Base-by-base conservation (phyloP, 2,329 filamentous ascomycete genomes). In the Alternaria novae-zelandiae region DNA sequence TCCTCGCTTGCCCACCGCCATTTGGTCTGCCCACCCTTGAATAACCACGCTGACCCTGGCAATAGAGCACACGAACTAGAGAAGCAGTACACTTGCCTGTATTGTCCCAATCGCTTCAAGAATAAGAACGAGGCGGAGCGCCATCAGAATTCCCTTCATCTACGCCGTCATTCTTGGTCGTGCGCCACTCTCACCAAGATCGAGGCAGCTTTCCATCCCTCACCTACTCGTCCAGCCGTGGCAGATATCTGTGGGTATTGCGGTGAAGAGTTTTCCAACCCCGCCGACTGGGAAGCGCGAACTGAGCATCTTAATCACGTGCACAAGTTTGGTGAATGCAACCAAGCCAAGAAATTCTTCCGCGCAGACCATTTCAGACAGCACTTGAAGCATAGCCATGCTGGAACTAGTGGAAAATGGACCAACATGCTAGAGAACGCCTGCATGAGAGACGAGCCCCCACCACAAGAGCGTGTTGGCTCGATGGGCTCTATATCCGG, bases 111-210 rank as follows among this genome's bases (percentile, higher is more conserved):
- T 78, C 90, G 95, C 11, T 98, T 98, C 85, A 98, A 98, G 82
- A 98, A 98, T 83, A 98, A 98, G 82, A 98, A 98, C 74, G 96
- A 98, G 82, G 94, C 94, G 3, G 95, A 98, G 80, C 89, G 96
- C 30, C 95, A 98, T 78, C 94, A 97, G 76, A 98, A 97, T 75
- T 97, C 94, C 13, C 87, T 98, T 11, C 95, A 98, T 79, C 87
- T 98, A 9, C 89, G 95, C 32, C 90, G 91, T 23, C 94, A 98
- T 82, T 97, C 94, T 53, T 99, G 96, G 96, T 97, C 95, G 11
- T 99, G 96, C 80, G 94, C 94, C 30, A 93, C 94, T 1, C 87
- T 99, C 25, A 79, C 84, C 21, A 88, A 88, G 11, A 86, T 88
- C 74, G 88, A 93, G 74, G 89, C 91, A 15, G 95, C 93, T 3